A percentile compares a stretch with the other conserved stretches of the same genome.
Conservation (phyloP, 208 protist species). For the Trypanosoma vivax region DNA sequence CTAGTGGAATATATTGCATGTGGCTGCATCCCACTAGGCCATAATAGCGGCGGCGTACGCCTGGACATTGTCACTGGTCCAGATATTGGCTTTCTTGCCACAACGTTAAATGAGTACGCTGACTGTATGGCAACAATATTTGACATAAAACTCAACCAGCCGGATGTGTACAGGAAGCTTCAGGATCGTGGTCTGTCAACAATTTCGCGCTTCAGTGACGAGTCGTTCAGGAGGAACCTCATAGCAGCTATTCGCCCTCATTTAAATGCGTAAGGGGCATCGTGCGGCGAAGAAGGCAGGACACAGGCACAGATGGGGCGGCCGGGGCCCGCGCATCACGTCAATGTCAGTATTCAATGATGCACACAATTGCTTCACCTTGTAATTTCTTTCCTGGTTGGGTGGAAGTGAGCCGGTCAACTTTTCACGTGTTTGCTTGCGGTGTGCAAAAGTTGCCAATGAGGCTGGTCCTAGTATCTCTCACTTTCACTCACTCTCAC, state of each 20-base stretch:
- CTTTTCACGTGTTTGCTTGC: no score
- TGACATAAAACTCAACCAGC: constrained; percentile 22
- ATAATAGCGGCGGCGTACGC: constrained; percentile 92
- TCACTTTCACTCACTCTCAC: no score
- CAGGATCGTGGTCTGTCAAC: constrained; percentile 24
- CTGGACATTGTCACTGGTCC: constrained; percentile 88
- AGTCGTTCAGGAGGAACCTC: constrained; percentile 16
- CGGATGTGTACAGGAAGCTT: constrained; percentile 22
- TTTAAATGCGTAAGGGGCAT: not conserved
- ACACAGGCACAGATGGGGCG: no score
- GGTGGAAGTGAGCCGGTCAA: no score
- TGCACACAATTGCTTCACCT: no score
- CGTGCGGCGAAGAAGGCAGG: not conserved
- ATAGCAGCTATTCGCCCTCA: constrained; percentile 6
- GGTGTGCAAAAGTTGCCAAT: no score
- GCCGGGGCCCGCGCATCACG: no score
- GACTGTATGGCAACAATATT: constrained; percentile 54
- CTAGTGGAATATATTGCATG: constrained; percentile 96
- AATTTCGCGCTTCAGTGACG: constrained; percentile 20
- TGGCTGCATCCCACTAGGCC: constrained; percentile 89
- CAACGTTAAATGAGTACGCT: constrained; percentile 81
- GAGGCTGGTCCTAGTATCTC: no score
- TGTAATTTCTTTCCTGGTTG: no score
- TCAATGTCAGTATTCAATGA: not conserved
- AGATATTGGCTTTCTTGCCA: constrained; percentile 81